These are phyloP conservation scores for Podosphaera xanthii DNA, from an alignment of 2,329 filamentous ascomycete genomes.

Conservation along the genomic window DNA sequence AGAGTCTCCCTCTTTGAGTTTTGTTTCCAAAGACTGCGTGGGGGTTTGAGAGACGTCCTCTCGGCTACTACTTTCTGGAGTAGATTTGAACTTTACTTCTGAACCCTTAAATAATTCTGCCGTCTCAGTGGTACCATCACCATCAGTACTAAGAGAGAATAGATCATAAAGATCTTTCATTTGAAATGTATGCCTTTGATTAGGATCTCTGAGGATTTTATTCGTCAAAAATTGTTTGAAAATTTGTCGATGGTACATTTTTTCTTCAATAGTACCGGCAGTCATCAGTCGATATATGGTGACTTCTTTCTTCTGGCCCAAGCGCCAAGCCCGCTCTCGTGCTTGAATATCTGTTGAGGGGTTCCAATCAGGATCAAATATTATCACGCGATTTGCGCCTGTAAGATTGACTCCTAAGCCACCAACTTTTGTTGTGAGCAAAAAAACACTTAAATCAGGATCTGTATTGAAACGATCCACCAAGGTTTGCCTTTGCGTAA, in stretches of 20 bases:
- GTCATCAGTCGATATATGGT: slow-evolving; percentile 97
- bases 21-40: slow-evolving; percentile 4
- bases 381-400: slow-evolving; percentile 85
- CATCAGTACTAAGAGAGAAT: slow-evolving; percentile 52
- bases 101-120: slow-evolving; percentile 73
- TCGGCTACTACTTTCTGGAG: slow-evolving; percentile 11
- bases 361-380: slow-evolving; percentile 98
- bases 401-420: slow-evolving; percentile 87
- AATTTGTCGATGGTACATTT: slow-evolving; percentile 95
- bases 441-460: slow-evolving; percentile 59
- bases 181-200: slow-evolving; percentile 78
- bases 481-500: slow-evolving; percentile 68
- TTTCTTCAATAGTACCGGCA: slow-evolving; percentile 92
- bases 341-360: slow-evolving; percentile 92
- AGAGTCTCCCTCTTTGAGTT: slow-evolving; percentile 13
- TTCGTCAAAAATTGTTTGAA: slow-evolving; percentile 97
- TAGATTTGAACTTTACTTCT: slow-evolving; percentile 41
- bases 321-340: slow-evolving; percentile 79
- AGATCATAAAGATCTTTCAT: slow-evolving; percentile 78
- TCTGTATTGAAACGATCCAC: slow-evolving; percentile 85
- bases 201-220: slow-evolving; percentile 84
- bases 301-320: slow-evolving; percentile 86
- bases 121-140: slow-evolving; percentile 56
- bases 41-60: slow-evolving; percentile 3
- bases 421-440: slow-evolving; percentile 87